phyloP scores from a whole-genome alignment of 2,329 filamentous ascomycete species.

The Fragosphaeria purpurea region DNA sequence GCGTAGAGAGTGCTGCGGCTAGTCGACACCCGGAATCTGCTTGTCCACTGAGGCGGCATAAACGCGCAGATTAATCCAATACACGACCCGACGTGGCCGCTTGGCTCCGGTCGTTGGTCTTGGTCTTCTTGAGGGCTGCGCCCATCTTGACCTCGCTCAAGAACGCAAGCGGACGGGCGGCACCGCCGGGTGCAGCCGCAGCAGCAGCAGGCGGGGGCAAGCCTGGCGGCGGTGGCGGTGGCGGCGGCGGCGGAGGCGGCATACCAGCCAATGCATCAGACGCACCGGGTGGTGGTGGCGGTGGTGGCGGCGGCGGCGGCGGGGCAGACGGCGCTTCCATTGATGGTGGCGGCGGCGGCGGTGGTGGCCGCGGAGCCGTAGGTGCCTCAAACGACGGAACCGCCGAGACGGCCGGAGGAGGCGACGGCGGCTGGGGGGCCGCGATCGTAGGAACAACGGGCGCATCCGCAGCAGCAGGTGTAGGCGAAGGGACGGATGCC shows the following conservation, averaged over 20 bases:
- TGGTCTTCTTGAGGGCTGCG: slow-evolving; percentile 70
- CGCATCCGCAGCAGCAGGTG: slow-evolving; percentile 22
- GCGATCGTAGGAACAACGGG: slow-evolving; percentile 23
- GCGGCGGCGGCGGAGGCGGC: slow-evolving; percentile 23
- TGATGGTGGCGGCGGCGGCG: slow-evolving; percentile 19
- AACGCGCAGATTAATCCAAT: slow-evolving; percentile 31
- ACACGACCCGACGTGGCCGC: slow-evolving; percentile 70
- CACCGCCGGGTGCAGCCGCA: slow-evolving; percentile 26
- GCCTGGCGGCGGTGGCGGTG: slow-evolving; percentile 30
- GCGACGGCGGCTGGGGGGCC: slow-evolving; percentile 17
- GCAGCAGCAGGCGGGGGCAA: slow-evolving; percentile 28
- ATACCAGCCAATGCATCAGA: too few species aligned
- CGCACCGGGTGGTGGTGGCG: slow-evolving; percentile 25
- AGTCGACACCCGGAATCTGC: too few species aligned
- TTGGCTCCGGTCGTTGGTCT: slow-evolving; percentile 76
- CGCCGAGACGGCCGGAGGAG: neutral
- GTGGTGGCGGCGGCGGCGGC: slow-evolving; percentile 28
- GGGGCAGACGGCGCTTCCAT: slow-evolving; percentile 12
- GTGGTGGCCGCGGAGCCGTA: slow-evolving; percentile 14
- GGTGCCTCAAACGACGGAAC: slow-evolving; percentile 21
- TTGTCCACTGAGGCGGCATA: slow-evolving; percentile 1
- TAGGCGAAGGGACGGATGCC: slow-evolving; percentile 17
- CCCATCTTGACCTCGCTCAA: slow-evolving; percentile 77
- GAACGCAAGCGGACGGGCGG: slow-evolving; percentile 51
- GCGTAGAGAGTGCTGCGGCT: too few species aligned